Base-by-base conservation (phyloP, 2,329 filamentous ascomycete genomes). In the Apiospora kogelbergensis region DNA sequence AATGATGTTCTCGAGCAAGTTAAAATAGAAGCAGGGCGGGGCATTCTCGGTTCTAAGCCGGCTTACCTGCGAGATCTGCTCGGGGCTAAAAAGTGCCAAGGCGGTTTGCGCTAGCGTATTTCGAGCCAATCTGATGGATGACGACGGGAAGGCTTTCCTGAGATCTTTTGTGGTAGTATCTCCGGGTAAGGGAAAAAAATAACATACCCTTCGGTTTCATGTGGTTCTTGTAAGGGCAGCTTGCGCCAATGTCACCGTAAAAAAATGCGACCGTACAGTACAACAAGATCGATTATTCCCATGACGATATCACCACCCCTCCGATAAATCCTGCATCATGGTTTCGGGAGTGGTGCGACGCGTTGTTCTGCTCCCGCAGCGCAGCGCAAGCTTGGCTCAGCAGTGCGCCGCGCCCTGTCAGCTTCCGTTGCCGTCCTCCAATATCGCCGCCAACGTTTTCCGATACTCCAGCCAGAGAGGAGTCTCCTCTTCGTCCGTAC, bases 311-410 rank as follows among this genome's bases (percentile, higher is more conserved):
- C 71, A 41, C 63, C 41, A 68, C 73, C 45, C 68, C 71, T 53
- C 68, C 69, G 69, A 70, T 74, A 74, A 72, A 67, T 68, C 67
- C 69, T 70, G 71, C 76, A 82, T 74, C 73, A 86, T 86, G 84
- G 82, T 81, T 78, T 81, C 83, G 80, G 84, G 82, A 78, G 81
- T 81, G 76, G 80, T 84, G 75, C 84, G 84, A 74, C 83, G 82
- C 76, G 80, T 80, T 72, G 74, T 76, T 79, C 80, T 86, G 80
- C 80, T 84, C 79, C 84, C 84, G 71, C 81, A 81, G 75, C 80
- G 82, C 77, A 80, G 79, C 73, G 65, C 79, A 72, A 74, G 75
- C 76, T 76, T 78, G 67, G 75, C 69, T 63, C 64, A 48, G 6
- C 53, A 67, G 45, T 74, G 64, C 75, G 72, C 67, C 53, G 53